Evolutionary conservation across 371 early-diverging fungal genomes (phyloP).

Genomic region (Nematocida sp.): DNA sequence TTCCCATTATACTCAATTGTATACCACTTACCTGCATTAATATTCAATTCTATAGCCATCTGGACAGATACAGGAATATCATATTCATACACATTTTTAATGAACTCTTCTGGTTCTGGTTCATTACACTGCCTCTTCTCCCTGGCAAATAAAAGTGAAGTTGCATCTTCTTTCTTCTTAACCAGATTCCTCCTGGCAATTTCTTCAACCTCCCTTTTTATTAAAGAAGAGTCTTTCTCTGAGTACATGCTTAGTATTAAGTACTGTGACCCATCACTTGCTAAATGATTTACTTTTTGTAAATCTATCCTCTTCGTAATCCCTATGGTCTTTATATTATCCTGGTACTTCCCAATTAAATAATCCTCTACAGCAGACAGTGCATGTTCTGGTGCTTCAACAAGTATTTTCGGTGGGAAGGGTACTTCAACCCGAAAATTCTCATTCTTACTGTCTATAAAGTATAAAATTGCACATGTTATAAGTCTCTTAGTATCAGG

Average conservation of each 20-base stretch:
- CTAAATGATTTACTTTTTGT: slow-evolving; percentile 64
- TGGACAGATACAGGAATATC: slow-evolving; percentile 64
- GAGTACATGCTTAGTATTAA: slow-evolving; percentile 58
- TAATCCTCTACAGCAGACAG: slow-evolving; percentile 61
- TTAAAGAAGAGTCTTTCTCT: slow-evolving; percentile 39
- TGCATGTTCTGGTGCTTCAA: slow-evolving; percentile 48
- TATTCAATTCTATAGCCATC: slow-evolving; percentile 40
- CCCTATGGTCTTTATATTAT: slow-evolving; percentile 46
- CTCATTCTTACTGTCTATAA: slow-evolving; percentile 58
- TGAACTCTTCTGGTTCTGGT: slow-evolving; percentile 14
- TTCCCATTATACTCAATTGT: slow-evolving; percentile 61
- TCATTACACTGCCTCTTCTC: slow-evolving; percentile 9
- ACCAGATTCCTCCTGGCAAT: slow-evolving; percentile 42
- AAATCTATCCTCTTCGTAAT: slow-evolving; percentile 56
- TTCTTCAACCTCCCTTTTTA: slow-evolving; percentile 61
- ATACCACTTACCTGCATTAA: slow-evolving; percentile 70
- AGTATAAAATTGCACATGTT: slow-evolving; percentile 60
- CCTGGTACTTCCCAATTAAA: slow-evolving; percentile 57
- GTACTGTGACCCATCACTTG: slow-evolving; percentile 39
- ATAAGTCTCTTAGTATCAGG: slow-evolving; percentile 7
- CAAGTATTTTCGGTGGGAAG: slow-evolving; percentile 62
- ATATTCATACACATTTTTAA: slow-evolving; percentile 61
- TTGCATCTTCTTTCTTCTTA: slow-evolving; percentile 14
- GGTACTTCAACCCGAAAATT: slow-evolving; percentile 64
- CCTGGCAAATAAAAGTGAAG: slow-evolving; percentile 24